Evolutionary conservation across 305 asterid species (phyloP).

Genomic region (Rubia balearica): DNA sequence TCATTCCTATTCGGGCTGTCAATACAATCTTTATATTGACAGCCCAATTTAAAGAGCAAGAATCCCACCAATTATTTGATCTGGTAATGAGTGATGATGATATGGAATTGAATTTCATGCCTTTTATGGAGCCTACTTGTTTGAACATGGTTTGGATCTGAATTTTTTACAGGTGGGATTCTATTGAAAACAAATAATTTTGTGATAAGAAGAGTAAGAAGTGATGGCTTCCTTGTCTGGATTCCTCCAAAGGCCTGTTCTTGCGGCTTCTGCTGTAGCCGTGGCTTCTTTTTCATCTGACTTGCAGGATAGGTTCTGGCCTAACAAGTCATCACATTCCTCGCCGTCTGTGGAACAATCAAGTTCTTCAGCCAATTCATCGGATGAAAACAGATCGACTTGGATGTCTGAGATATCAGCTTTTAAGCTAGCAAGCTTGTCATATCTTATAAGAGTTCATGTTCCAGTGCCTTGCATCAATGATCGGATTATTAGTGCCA

Average conservation of each 20-base stretch:
- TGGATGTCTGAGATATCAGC: constrained; percentile 59
- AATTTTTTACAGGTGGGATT: constrained; percentile 16
- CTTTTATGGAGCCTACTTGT: neutral
- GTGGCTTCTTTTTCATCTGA: constrained; percentile 73
- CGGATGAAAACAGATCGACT: constrained; percentile 29
- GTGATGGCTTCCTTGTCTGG: constrained; percentile 75
- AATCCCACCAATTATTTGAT: constrained; percentile 1
- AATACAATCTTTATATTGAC: constrained; percentile 24
- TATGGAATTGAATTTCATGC: neutral
- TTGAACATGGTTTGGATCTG: neutral
- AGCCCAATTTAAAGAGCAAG: constrained; percentile 22
- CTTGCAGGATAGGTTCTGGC: constrained; percentile 50
- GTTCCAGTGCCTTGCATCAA: constrained; percentile 46
- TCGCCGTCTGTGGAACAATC: constrained; percentile 43
- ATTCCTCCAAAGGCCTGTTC: constrained; percentile 61
- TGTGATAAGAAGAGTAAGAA: constrained; percentile 5
- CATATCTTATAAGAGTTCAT: constrained; percentile 38
- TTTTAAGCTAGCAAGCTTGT: constrained; percentile 52
- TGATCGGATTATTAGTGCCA: constrained; percentile 29
- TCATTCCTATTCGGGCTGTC: constrained; percentile 26
- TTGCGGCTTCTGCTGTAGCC: constrained; percentile 81
- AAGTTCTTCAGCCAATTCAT: constrained; percentile 32
- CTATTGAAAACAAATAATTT: neutral
- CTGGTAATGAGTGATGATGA: constrained; percentile 11
- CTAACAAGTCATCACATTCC: constrained; percentile 33